Percentiles rank a stretch among this genome's conserved stretches.
phyloP scores from a whole-genome alignment of 257 asterid genomes.

The Solanum phureja region DNA sequence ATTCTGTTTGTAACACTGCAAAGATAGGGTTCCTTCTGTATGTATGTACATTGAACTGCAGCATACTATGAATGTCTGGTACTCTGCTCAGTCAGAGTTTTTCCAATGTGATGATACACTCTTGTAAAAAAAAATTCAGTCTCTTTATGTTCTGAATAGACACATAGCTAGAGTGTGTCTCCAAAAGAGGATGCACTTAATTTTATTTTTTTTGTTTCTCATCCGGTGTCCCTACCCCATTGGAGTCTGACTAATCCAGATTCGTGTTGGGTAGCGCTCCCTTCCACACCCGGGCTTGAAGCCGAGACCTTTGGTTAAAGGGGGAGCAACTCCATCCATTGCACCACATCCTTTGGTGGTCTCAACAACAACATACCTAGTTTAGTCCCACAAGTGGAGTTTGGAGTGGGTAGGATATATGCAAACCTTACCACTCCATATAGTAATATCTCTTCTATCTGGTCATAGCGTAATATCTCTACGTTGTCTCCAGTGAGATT shows the following conservation, averaged over 20 bases:
- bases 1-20: conserved; percentile 3
- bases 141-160: background rate
- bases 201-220: background rate
- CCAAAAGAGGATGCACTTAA: background rate
- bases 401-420: background rate
- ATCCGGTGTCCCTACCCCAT: background rate
- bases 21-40: background rate
- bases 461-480: background rate
- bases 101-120: background rate
- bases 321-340: background rate
- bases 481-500: background rate
- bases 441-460: background rate
- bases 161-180: background rate
- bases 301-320: background rate
- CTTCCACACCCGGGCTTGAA: background rate
- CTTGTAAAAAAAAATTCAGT: background rate
- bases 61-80: background rate
- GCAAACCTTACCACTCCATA: background rate
- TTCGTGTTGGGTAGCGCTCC: background rate
- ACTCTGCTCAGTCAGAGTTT: background rate
- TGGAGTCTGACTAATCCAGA: background rate
- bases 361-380: background rate
- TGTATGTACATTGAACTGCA: background rate
- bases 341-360: background rate
- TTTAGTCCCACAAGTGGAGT: background rate